Percentiles rank a stretch among this genome's conserved stretches.
These are phyloP conservation scores for Raphanus raphanistrum DNA, from an alignment of 345 rosid genomes.

Conservation along the genomic window DNA sequence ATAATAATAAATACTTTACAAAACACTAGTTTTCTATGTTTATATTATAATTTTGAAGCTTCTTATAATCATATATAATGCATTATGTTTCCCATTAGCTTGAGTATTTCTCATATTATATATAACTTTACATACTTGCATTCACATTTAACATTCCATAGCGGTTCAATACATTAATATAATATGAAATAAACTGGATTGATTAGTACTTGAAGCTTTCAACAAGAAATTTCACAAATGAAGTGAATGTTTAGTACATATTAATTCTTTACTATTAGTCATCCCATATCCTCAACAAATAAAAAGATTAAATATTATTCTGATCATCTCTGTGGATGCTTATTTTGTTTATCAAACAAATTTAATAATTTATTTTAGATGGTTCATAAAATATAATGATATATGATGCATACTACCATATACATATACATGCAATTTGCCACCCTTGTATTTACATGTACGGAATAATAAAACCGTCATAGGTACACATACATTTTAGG, in stretches of 20 bases:
- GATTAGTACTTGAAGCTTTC: slow-evolving; percentile 26
- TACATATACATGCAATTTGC: background rate
- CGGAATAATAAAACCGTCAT: background rate
- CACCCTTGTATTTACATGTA: background rate
- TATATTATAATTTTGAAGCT: slow-evolving; percentile 16
- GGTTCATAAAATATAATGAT: background rate
- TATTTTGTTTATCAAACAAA: background rate
- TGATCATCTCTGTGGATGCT: background rate
- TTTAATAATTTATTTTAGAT: background rate
- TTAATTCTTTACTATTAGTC: background rate
- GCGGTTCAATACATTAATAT: background rate
- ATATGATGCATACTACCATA: background rate
- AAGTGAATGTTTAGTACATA: background rate
- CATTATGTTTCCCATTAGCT: slow-evolving; percentile 30
- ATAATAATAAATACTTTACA: slow-evolving; percentile 5
- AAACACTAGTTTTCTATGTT: slow-evolving; percentile 35
- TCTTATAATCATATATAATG: slow-evolving; percentile 14
- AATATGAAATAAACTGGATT: background rate
- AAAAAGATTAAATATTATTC: background rate
- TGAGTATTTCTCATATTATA: background rate
- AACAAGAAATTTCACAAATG: background rate
- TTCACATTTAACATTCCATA: slow-evolving; percentile 25
- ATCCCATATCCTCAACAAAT: background rate
- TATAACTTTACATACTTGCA: slow-evolving; percentile 20
- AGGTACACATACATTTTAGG: background rate